Conservation (phyloP, 495 filamentous ascomycete genomes). For the Xylaria acuta region DNA sequence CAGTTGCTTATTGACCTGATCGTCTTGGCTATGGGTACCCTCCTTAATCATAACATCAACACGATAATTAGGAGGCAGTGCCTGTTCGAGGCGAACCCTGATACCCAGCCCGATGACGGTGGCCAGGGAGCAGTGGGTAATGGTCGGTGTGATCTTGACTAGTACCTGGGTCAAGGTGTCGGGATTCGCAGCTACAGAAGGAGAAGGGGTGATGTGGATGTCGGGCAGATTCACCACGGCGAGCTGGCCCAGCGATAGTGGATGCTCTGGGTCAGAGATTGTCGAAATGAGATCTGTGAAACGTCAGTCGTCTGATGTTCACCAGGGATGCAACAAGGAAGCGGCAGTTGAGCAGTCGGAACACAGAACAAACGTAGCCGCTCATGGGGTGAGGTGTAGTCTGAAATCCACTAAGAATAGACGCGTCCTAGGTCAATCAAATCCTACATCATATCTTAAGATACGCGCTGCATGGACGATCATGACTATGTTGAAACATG, state of each 20-base stretch:
- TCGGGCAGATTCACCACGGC: slow-evolving; percentile 94
- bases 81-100: slow-evolving; percentile 86
- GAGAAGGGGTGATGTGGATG: slow-evolving; percentile 75
- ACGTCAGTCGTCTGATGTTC: slow-evolving; percentile 45
- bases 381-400: neutral
- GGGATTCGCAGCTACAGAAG: slow-evolving; percentile 58
- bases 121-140: slow-evolving; percentile 94
- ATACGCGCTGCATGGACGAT: neutral
- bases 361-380: neutral
- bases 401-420: slow-evolving; percentile 8
- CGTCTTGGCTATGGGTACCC: slow-evolving; percentile 91
- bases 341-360: neutral
- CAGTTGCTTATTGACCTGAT: slow-evolving; percentile 95
- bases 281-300: slow-evolving; percentile 84
- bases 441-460: neutral
- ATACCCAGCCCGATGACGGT: slow-evolving; percentile 97
- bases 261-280: slow-evolving; percentile 96
- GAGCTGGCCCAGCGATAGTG: slow-evolving; percentile 87
- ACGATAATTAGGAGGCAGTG: slow-evolving; percentile 88
- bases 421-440: neutral
- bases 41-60: slow-evolving; percentile 94
- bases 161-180: slow-evolving; percentile 58
- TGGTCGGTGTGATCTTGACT: slow-evolving; percentile 90
- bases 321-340: neutral
- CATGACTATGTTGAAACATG: slow-evolving; percentile 5